Percentiles rank a stretch among this genome's conserved stretches.
These are phyloP conservation scores for Penicillium cinerascens DNA, from an alignment of 495 filamentous ascomycete species.

Conservation along the genomic window DNA sequence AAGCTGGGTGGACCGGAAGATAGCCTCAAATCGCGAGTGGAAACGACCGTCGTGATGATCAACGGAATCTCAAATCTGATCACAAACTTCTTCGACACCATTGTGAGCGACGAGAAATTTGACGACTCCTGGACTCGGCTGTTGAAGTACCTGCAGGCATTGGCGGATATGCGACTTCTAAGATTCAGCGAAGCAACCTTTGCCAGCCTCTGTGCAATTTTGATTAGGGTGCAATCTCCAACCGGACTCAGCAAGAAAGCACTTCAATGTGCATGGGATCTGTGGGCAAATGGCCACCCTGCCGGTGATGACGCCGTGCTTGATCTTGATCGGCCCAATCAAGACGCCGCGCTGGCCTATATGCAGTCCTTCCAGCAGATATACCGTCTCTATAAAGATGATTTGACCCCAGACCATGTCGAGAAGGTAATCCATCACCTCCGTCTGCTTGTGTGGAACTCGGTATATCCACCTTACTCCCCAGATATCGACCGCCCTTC, in stretches of 20 bases:
- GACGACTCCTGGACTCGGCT: constrained; percentile 65
- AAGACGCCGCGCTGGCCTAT: constrained; percentile 76
- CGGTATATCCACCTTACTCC: constrained; percentile 71
- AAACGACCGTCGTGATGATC: constrained; percentile 71
- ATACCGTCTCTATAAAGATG: constrained; percentile 69
- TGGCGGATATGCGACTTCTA: constrained; percentile 58
- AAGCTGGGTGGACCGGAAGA: constrained; percentile 22
- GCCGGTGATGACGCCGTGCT: constrained; percentile 45
- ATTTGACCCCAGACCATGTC: constrained; percentile 58
- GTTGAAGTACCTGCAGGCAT: constrained; percentile 56
- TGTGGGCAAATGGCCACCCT: constrained; percentile 67
- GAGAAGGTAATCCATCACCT: constrained; percentile 51
- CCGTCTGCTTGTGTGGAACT: constrained; percentile 60
- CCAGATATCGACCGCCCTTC: constrained; percentile 83
- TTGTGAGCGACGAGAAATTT: constrained; percentile 56
- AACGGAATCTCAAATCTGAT: constrained; percentile 66
- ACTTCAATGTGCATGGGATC: constrained; percentile 62
- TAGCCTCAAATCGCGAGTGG: constrained; percentile 61
- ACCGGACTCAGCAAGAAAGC: constrained; percentile 53
- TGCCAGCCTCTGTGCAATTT: constrained; percentile 60
- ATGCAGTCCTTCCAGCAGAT: constrained; percentile 72
- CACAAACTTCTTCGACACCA: constrained; percentile 60
- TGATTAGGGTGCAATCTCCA: constrained; percentile 50
- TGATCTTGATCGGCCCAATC: constrained; percentile 54
- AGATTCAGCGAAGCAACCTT: constrained; percentile 73